Conservation (phyloP, 306 rosid species). For the Glycyrrhiza uralensis region DNA sequence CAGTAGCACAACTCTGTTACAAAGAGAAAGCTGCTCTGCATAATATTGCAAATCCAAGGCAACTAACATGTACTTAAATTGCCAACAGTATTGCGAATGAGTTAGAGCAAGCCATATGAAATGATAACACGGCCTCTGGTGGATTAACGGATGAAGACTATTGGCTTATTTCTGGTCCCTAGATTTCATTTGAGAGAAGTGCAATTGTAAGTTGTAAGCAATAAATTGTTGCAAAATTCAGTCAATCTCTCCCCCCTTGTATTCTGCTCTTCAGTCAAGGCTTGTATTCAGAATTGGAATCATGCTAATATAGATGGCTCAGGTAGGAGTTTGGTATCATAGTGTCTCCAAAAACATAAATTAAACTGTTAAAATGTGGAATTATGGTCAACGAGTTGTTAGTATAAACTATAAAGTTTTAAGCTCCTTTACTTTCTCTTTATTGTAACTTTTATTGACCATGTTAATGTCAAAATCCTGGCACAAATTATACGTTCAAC, state of each 20-base stretch:
- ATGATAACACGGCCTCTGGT: too few species aligned
- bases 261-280: neutral
- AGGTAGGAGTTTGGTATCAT: neutral
- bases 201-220: neutral
- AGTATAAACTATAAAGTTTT: neutral
- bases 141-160: too few species aligned
- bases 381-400: neutral
- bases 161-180: neutral
- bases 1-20: too few species aligned
- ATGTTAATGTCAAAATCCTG: neutral
- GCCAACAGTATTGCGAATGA: too few species aligned
- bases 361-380: neutral
- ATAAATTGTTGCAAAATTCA: neutral
- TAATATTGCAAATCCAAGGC: too few species aligned
- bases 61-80: too few species aligned
- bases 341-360: slow-evolving; percentile 5
- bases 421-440: neutral
- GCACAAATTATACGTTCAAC: neutral
- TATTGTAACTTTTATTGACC: neutral
- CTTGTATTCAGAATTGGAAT: slow-evolving; percentile 9
- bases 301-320: neutral
- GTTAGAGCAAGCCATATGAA: too few species aligned
- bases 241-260: neutral
- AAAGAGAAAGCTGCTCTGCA: too few species aligned
- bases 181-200: neutral